Base-by-base conservation (phyloP, 2,329 filamentous ascomycete species). In the Orbilia javanica region DNA sequence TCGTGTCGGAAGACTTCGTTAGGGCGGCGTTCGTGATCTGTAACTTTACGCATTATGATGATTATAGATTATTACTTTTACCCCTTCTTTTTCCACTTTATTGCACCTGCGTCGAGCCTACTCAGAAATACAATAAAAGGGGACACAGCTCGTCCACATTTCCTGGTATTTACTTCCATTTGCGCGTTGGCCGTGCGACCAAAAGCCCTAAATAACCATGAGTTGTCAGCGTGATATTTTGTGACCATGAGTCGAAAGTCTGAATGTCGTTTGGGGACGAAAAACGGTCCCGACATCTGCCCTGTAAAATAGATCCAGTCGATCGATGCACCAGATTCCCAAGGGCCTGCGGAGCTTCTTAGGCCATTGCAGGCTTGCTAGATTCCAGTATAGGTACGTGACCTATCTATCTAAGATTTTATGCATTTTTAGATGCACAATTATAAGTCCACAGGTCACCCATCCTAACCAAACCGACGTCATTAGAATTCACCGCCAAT, bases 401-500 rank as follows among this genome's bases (percentile, higher is more conserved):
- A n/a, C 15, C 20, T 18, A 15, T 29, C 8, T n/a, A 5, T 22
- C 36, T 13, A n/a, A 8, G 31, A 27, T 25, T 44, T 20, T 31
- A 48, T 46, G 55, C 36, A 53, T 60, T 39, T 39, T 25, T 42
- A 22, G 25, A 6, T 34, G 25, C 18, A 22, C n/a, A 8, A 55
- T 31, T 36, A 36, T 36, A 36, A 4, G 34, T 10, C n/a, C 7
- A 2, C 6, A 18, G 2, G 42, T n/a, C n/a, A n/a, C n/a, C n/a
- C 4, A 6, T 1, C 8, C 8, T 39, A 13, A 31, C 25, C 13
- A 52, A n/a, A 36, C 5, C 25, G 36, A 39, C 36, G 36, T 15
- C 55, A 70, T n/a, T 62, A 70, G 67, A 53, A 50, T 53, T 18
- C 50, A 53, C 27, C 50, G 50, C 50, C 25, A 46, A 27, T 63